These are phyloP conservation scores for Plantago lanceolata DNA, from an alignment of 305 asterid genomes.

Conservation along the genomic window DNA sequence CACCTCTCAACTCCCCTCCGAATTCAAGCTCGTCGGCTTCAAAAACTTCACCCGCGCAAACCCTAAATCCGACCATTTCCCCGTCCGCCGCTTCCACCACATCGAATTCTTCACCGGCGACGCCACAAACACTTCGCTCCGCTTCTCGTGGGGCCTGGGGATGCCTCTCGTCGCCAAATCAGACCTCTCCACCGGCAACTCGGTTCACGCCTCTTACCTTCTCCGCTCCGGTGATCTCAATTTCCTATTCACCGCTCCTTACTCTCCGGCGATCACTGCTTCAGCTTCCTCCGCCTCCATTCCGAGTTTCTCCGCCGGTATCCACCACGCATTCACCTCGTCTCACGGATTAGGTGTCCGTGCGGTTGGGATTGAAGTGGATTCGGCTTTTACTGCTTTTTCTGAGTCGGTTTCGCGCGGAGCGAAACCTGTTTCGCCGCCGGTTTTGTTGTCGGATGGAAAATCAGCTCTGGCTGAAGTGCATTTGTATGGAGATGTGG, in stretches of 20 bases:
- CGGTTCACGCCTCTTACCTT: constrained; percentile 81
- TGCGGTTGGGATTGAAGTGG: constrained; percentile 60
- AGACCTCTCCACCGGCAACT: constrained; percentile 86
- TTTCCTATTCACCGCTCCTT: constrained; percentile 82
- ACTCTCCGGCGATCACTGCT: constrained; percentile 46
- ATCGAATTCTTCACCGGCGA: constrained; percentile 87
- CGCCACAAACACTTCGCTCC: constrained; percentile 69
- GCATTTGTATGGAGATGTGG: constrained; percentile 73
- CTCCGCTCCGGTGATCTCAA: constrained; percentile 63
- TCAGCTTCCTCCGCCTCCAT: constrained; percentile 49
- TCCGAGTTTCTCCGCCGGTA: constrained; percentile 48
- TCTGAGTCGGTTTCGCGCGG: constrained; percentile 58
- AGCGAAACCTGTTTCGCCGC: constrained; percentile 52
- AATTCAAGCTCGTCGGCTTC: constrained; percentile 54
- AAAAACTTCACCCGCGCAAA: constrained; percentile 52
- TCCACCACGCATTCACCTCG: constrained; percentile 44
- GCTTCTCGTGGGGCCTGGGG: constrained; percentile 90
- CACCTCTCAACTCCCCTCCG: constrained; percentile 18
- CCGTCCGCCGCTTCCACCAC: constrained; percentile 74
- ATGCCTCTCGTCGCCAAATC: constrained; percentile 74
- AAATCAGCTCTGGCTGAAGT: constrained; percentile 54
- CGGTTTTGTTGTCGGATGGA: constrained; percentile 37
- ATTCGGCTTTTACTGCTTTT: constrained; percentile 49
- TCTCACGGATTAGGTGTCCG: constrained; percentile 81
- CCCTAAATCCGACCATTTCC: constrained; percentile 64